phyloP scores from a whole-genome alignment of 139 green algal species.

The Chlamydomonas schloesseri region DNA sequence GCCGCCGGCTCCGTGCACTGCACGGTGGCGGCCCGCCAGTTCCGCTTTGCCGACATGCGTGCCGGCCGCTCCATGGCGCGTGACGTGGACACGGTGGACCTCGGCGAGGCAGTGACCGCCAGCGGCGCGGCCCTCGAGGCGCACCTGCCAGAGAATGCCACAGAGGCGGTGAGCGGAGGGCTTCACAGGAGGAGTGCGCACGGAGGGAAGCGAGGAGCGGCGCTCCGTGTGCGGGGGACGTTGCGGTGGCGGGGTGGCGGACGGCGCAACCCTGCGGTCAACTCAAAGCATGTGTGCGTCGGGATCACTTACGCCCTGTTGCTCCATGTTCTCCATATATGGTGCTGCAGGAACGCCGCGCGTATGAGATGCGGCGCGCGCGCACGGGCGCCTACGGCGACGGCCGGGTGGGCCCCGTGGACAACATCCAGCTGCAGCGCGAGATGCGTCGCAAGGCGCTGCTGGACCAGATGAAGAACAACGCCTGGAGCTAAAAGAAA shows the following conservation, averaged over 20 bases:
- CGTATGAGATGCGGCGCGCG: conserved; percentile 14
- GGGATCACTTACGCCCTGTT: too few relatives aligned
- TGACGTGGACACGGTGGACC: neutral
- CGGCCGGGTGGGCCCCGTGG: conserved; percentile 12
- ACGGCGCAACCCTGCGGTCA: too few relatives aligned
- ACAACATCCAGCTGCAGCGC: conserved; percentile 23
- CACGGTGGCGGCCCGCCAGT: too few relatives aligned
- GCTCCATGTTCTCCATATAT: too few relatives aligned
- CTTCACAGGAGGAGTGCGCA: too few relatives aligned
- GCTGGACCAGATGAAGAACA: conserved; percentile 20
- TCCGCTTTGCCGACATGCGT: neutral
- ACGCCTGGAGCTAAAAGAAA: conserved; percentile 2
- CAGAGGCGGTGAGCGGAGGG: neutral
- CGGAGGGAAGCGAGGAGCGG: neutral
- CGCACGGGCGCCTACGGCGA: conserved; percentile 7
- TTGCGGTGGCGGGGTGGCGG: too few relatives aligned
- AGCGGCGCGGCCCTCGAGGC: neutral
- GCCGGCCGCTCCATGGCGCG: neutral
- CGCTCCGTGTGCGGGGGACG: too few relatives aligned
- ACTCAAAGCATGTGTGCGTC: too few relatives aligned
- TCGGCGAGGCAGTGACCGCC: neutral
- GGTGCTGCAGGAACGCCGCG: neutral
- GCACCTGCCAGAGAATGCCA: neutral
- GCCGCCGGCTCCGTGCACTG: too few relatives aligned
- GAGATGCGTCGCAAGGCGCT: conserved; percentile 17